Base-by-base conservation (phyloP, 2,329 filamentous ascomycete genomes). In the Stachybotrys chlorohalonatus region DNA sequence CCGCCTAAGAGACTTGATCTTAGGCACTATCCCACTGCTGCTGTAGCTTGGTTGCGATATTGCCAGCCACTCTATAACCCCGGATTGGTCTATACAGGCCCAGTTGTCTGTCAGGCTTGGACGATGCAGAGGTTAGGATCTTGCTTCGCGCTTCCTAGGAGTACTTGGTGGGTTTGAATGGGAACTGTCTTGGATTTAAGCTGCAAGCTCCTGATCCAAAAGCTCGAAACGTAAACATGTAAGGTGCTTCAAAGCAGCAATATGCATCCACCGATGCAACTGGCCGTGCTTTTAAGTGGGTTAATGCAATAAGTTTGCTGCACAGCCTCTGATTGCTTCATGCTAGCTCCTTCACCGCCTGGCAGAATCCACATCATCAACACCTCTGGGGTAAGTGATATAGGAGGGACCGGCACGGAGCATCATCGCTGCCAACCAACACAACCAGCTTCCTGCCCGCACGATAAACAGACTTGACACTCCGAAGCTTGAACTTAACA, bases 351-450 rank as follows among this genome's bases (percentile, higher is more conserved):
- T 56, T 66, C 62, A 71, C 69, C 69, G 68, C 69, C 68, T 59
- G 69, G 69, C 69, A 71, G 64, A 70, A 67, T 62, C 56, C 56
- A 62, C 60, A 62, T 63, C 59, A 61, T 60, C 60, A 51, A 61
- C 15, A n/a, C 46, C 3, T 16, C 15, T n/a, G 46, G 46, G 46
- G 46, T n/a, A n/a, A 47, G 15, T 52, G 50, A 15, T 31, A 52
- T 52, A 52, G 63, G 63, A 65, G 62, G 56, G 55, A 56, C 55
- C 54, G 31, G 11, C 49, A 51, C 31, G 54, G 56, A 60, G 58
- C 58, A 58, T 58, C 56, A 56, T 56, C 57, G 57, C 8, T 13
- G 36, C 36, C 36, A 9, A 42, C 13, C 36, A 42, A 13, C 13
- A 9, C 56, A 57, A 55, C 54, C 53, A 13, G 11, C 53, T 39